phyloP scores from a whole-genome alignment of 495 filamentous ascomycete species.

The Zalerion maritima region DNA sequence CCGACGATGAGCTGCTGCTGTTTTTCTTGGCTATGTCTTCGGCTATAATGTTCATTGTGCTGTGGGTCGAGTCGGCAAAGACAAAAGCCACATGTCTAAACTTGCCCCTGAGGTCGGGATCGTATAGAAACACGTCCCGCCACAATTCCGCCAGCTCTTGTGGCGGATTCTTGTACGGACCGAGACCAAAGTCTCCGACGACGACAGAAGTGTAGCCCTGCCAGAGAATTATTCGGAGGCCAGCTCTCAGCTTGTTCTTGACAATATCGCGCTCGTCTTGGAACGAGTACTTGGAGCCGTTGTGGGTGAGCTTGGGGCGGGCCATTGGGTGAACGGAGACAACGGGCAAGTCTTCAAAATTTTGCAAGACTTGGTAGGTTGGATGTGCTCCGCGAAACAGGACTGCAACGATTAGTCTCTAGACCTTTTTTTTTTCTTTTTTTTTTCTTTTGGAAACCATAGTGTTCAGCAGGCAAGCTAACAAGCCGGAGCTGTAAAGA shows the following conservation, averaged over 20 bases:
- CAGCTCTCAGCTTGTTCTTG: conserved; percentile 52
- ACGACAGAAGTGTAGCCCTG: conserved; percentile 43
- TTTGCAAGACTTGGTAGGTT: conserved; percentile 26
- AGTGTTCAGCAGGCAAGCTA: too few species aligned
- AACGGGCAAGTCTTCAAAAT: conserved; percentile 41
- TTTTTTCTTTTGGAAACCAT: too few species aligned
- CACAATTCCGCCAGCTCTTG: conserved; percentile 53
- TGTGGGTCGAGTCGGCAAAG: conserved; percentile 37
- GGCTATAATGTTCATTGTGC: conserved; percentile 28
- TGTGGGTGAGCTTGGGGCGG: conserved; percentile 52
- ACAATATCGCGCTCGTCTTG: conserved; percentile 51
- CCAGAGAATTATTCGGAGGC: conserved; percentile 51
- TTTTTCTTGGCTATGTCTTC: conserved; percentile 34
- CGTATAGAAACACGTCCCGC: conserved; percentile 48
- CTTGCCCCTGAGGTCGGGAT: conserved; percentile 50
- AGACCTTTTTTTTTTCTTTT: conserved; percentile 1
- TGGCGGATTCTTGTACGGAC: conserved; percentile 55
- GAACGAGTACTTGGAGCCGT: conserved; percentile 54
- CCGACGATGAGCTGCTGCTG: conserved; percentile 16
- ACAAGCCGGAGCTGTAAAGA: too few species aligned
- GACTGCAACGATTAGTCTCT: conserved; percentile 15
- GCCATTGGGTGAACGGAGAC: conserved; percentile 55
- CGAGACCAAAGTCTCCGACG: conserved; percentile 57
- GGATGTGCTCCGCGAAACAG: conserved; percentile 38
- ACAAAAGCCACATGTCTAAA: conserved; percentile 59